phyloP scores from a whole-genome alignment of 306 rosid species.

The Inga leiocalycina region DNA sequence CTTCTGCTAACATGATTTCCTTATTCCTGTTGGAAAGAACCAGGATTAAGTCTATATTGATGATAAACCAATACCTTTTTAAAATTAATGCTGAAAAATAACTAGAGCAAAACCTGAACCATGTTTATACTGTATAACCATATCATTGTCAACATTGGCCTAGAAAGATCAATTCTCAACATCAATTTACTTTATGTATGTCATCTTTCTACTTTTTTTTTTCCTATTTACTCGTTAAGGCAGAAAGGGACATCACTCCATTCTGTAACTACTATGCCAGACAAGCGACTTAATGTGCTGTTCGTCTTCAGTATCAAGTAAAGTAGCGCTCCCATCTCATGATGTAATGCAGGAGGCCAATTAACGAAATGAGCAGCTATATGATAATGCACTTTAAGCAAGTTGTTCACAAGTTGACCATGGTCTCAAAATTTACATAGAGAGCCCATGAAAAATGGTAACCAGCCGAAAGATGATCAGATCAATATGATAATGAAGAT shows the following conservation, averaged over 20 bases:
- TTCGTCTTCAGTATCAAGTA: not conserved
- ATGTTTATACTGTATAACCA: not conserved
- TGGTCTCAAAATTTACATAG: not conserved
- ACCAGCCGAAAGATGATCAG: not conserved
- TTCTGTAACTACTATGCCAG: not conserved
- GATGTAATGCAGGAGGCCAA: constrained; percentile 7
- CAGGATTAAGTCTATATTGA: constrained; percentile 12
- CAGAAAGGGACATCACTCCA: not conserved
- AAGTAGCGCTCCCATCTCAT: not conserved
- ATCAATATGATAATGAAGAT: not conserved
- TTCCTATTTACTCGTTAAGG: not conserved
- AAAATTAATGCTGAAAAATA: constrained; percentile 14
- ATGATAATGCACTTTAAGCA: not conserved
- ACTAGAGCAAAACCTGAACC: not conserved
- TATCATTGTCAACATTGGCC: not conserved
- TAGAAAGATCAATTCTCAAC: constrained; percentile 5
- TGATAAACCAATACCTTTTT: not conserved
- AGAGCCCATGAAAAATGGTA: not conserved
- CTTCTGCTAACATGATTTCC: constrained; percentile 74
- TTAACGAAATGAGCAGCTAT: not conserved
- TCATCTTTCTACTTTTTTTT: not conserved
- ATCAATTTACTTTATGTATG: not conserved
- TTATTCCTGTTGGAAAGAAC: constrained; percentile 65
- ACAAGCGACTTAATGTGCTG: not conserved
- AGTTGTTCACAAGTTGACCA: not conserved